Evolutionary conservation across 1,284 basidiomycete species (phyloP), one percentile per base, ranked within the genome.

Genomic region (Cryptococcus sp.): DNA sequence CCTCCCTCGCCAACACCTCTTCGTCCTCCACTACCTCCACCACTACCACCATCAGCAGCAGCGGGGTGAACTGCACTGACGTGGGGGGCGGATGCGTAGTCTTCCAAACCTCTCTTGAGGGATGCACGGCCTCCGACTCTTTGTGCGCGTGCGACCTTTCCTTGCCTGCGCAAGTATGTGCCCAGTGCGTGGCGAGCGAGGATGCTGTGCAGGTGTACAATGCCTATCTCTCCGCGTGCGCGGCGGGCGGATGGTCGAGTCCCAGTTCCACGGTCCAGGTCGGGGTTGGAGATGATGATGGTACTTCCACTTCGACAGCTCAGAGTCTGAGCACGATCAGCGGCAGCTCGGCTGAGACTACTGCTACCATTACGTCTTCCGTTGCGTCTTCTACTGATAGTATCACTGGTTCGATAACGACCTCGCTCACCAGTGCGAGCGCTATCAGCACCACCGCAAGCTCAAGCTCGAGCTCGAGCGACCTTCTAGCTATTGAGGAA

Each of bases 101-200:
- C 38, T 64, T 50, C 47, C 20, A 56, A 20, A 31, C 16, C 38
- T 58, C 50, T 20, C 25, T 64, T 8, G 8, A 47, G 15, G 13
- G 10, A 8, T 64, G 62, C 44, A 40, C 54, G 20, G 2, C 31
- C 2, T 35, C 31, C 42, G 47, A 58, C 39, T 50, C 54, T n/a
- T 22, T 25, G 8, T 64, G 62, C 27, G 56, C 57, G 3, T 64
- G 62, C 39, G 53, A 42, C 15, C 25, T 61, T 19, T 53, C 59
- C 5, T 57, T 45, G 19, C 51, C 56, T 16, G 62, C 59, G 10
- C 62, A 64, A 42, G 45, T 61, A 0, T 64, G 62, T 39, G 59
- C 62, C 3, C 53, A 64, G 27, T 64, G 62, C 31, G 16, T 61
- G 41, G 47, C 48, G 17, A 48, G 35, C n/a, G 20, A 58, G 27